Conservation (phyloP, 495 filamentous ascomycete species). For the Podospora tetraspora region DNA sequence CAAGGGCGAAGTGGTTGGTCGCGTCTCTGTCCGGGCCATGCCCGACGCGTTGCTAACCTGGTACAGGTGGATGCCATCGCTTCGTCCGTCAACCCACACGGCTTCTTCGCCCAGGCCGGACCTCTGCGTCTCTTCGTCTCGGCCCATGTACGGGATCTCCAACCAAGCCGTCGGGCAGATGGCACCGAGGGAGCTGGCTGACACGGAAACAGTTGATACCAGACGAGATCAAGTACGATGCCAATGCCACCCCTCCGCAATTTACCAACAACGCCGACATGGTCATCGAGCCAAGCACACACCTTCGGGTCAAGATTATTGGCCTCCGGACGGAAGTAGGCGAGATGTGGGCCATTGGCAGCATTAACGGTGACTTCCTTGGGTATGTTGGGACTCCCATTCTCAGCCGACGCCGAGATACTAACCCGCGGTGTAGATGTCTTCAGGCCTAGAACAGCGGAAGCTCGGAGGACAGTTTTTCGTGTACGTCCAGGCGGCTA, state of each 20-base stretch:
- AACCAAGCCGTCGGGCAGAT: background rate
- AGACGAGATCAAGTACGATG: constrained; percentile 85
- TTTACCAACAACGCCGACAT: constrained; percentile 84
- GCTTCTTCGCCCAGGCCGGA: constrained; percentile 88
- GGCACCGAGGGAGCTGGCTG: constrained; percentile 2
- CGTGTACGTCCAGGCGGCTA: background rate
- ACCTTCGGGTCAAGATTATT: constrained; percentile 87
- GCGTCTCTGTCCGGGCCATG: background rate
- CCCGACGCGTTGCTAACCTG: constrained; percentile 9
- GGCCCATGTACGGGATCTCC: constrained; percentile 58
- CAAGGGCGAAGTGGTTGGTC: constrained; percentile 86
- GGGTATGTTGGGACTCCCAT: constrained; percentile 31
- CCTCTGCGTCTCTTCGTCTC: constrained; percentile 87
- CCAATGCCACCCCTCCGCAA: constrained; percentile 79
- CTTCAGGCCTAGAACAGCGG: constrained; percentile 1
- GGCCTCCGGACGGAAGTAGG: constrained; percentile 88
- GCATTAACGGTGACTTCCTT: constrained; percentile 81
- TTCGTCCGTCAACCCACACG: constrained; percentile 79
- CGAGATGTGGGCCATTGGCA: constrained; percentile 93
- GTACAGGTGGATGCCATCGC: constrained; percentile 85
- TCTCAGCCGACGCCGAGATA: background rate
- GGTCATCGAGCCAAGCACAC: constrained; percentile 88
- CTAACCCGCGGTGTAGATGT: constrained; percentile 4
- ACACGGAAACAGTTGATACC: constrained; percentile 69
- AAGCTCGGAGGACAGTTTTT: background rate